These are phyloP conservation scores for Arthrobotrys conoides DNA, from an alignment of 2,329 filamentous ascomycete genomes.

Conservation along the genomic window DNA sequence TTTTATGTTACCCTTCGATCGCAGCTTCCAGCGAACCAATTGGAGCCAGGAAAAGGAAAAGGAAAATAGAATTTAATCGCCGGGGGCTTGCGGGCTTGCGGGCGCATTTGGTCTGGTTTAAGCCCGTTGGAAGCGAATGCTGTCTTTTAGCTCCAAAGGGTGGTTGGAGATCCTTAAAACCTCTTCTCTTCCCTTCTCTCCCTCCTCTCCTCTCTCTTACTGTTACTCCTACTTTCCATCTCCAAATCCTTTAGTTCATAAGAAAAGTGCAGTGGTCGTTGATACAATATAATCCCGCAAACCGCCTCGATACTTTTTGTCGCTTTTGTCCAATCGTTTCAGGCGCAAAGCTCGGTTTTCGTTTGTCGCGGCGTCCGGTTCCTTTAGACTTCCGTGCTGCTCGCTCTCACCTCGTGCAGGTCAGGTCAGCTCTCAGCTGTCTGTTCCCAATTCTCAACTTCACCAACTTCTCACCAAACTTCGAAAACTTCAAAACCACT, in stretches of 20 bases:
- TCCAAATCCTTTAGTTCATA: background rate
- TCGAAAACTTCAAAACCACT: background rate
- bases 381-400: constrained; percentile 3
- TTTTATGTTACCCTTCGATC: background rate
- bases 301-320: constrained; percentile 27
- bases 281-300: constrained; percentile 17
- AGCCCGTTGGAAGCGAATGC: constrained; percentile 45
- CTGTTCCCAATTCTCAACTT: background rate
- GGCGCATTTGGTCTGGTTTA: constrained; percentile 31
- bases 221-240: background rate
- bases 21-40: constrained; percentile 1
- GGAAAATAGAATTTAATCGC: constrained; percentile 29
- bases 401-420: background rate
- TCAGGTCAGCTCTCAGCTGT: background rate
- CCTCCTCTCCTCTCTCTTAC: constrained; percentile 5
- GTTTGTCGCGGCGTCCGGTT: constrained; percentile 18
- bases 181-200: constrained; percentile 6
- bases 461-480: background rate
- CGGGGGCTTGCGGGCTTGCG: constrained; percentile 36
- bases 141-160: constrained; percentile 20
- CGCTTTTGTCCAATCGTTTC: background rate
- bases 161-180: constrained; percentile 57
- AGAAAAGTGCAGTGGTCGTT: background rate
- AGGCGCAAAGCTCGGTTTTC: constrained; percentile 3
- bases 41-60: background rate